Conservation (phyloP, 139 green algal genomes). For the Ulvella scutata region DNA sequence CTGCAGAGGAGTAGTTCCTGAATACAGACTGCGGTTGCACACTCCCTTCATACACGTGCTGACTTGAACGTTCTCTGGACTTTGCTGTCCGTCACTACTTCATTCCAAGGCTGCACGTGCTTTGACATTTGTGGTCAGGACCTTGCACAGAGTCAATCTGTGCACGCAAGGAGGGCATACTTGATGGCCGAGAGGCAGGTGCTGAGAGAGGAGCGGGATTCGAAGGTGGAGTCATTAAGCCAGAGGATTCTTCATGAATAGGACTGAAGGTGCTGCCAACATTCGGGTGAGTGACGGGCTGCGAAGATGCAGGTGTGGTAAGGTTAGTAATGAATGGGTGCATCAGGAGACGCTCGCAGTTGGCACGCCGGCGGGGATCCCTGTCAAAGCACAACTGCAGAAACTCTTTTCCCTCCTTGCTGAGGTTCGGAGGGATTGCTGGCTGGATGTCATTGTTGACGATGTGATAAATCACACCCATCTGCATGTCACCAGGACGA, state of each 20-base stretch:
- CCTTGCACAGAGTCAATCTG: no score
- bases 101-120: no score
- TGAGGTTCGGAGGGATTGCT: constrained; percentile 35
- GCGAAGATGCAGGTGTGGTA: neutral
- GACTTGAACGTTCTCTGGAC: no score
- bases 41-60: no score
- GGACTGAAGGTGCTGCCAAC: neutral
- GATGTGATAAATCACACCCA: neutral
- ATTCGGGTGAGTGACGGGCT: neutral
- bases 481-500: constrained; percentile 71
- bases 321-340: constrained; percentile 58
- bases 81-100: no score
- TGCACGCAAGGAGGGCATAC: no score
- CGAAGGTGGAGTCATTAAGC: no score
- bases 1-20: no score
- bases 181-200: no score
- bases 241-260: neutral
- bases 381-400: constrained; percentile 83
- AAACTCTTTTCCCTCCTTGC: constrained; percentile 71
- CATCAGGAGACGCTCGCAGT: constrained; percentile 45
- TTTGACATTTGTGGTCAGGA: no score
- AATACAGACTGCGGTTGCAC: no score
- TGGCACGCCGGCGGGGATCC: constrained; percentile 36
- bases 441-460: neutral
- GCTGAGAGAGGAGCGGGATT: no score